These are phyloP conservation scores for Pichia cactophila DNA, from an alignment of 1,139 yeast species.

Conservation along the genomic window DNA sequence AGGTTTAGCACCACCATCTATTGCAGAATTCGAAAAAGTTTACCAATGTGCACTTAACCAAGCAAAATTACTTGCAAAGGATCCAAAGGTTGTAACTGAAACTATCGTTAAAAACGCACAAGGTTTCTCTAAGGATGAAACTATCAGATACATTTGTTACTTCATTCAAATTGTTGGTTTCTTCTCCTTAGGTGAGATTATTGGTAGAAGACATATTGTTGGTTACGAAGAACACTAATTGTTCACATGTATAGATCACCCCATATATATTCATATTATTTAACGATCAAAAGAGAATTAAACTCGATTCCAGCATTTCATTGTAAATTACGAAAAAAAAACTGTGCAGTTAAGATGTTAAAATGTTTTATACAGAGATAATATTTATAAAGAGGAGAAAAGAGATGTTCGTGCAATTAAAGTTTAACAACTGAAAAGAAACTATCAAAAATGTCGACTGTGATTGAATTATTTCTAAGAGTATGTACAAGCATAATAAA, in stretches of 20 bases:
- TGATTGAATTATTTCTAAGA: not conserved
- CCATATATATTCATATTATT: slow-evolving; percentile 1
- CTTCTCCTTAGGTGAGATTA: slow-evolving; percentile 90
- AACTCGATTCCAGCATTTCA: not conserved
- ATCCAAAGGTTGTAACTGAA: slow-evolving; percentile 36
- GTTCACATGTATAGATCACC: not conserved
- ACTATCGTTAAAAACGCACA: slow-evolving; percentile 32
- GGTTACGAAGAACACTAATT: slow-evolving; percentile 56
- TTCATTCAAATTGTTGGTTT: slow-evolving; percentile 83
- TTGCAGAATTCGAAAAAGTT: slow-evolving; percentile 70
- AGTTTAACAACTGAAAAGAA: not conserved
- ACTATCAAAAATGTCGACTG: not conserved
- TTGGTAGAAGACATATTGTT: slow-evolving; percentile 89
- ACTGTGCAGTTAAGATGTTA: not conserved
- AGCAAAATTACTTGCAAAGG: slow-evolving; percentile 34
- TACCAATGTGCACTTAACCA: slow-evolving; percentile 48
- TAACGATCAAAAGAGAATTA: not conserved
- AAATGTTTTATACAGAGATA: not conserved
- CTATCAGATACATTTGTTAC: slow-evolving; percentile 64
- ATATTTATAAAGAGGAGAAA: not conserved
- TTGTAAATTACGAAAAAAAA: not conserved
- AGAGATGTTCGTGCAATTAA: not conserved
- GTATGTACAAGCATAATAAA: slow-evolving; percentile 5
- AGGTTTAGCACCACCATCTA: slow-evolving; percentile 86
- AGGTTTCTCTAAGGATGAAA: slow-evolving; percentile 49